phyloP scores from a whole-genome alignment of 2,329 filamentous ascomycete species.

The Metarhizium sp. region DNA sequence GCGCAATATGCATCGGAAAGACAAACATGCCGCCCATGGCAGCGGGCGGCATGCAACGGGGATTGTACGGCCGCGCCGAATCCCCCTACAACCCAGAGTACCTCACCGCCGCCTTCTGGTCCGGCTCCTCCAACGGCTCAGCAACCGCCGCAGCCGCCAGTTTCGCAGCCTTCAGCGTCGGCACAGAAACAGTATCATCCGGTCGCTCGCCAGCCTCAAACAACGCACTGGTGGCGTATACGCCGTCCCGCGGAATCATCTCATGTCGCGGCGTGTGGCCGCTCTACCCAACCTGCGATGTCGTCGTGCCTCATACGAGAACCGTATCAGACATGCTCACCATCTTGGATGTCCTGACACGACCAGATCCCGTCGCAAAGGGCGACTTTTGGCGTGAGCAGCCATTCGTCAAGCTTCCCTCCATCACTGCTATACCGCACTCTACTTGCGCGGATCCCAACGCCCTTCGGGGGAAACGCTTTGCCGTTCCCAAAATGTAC shows the following conservation, averaged over 20 bases:
- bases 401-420: slow-evolving; percentile 28
- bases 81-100: slow-evolving; percentile 43
- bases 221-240: slow-evolving; percentile 43
- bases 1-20: slow-evolving; percentile 1
- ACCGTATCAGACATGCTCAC: slow-evolving; percentile 37
- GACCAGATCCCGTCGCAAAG: slow-evolving; percentile 26
- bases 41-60: slow-evolving; percentile 45
- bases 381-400: slow-evolving; percentile 47
- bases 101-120: slow-evolving; percentile 42
- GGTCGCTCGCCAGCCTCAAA: slow-evolving; percentile 44
- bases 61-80: slow-evolving; percentile 43
- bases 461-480: slow-evolving; percentile 30
- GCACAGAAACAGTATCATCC: slow-evolving; percentile 43
- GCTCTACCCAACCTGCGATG: slow-evolving; percentile 44
- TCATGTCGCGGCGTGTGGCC: slow-evolving; percentile 42
- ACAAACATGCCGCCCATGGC: slow-evolving; percentile 34
- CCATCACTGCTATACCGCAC: slow-evolving; percentile 16
- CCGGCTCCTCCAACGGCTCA: slow-evolving; percentile 46
- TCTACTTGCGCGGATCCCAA: slow-evolving; percentile 1
- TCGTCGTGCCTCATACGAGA: slow-evolving; percentile 40
- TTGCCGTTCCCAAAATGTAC: slow-evolving; percentile 41
- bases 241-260: slow-evolving; percentile 40
- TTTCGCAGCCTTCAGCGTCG: slow-evolving; percentile 42
- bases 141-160: slow-evolving; percentile 38
- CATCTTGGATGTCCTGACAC: slow-evolving; percentile 36